Evolutionary conservation across 2,329 filamentous ascomycete species (phyloP), one percentile per base, ranked within the genome.

Genomic region (Trichoderma semiorbis): DNA sequence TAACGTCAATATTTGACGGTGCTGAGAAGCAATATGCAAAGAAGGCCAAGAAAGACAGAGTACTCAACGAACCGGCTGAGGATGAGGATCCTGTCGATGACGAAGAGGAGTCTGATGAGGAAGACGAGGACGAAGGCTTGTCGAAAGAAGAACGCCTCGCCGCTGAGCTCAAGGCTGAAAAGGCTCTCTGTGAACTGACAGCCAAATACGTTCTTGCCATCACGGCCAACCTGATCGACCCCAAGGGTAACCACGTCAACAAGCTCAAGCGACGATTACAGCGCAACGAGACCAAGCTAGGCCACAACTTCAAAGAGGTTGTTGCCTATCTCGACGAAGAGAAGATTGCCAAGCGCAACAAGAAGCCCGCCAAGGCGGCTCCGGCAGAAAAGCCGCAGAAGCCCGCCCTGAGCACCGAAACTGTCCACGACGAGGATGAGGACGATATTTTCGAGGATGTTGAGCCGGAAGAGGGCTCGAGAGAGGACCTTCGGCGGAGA

Each of bases 161-260:
- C 62, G 87, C 88, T 50, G 89, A 90, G 71, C 86, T 98, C 39
- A 86, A 95, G 72, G 90, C 94, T 0, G 96, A 98, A 81, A 92
- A 95, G 78, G 89, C 91, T 24, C 87, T 98, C 1, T 98, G 95
- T 81, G 92, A 95, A 76, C 85, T 98, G 30, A 91, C 95, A 0
- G 92, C 90, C 74, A 97, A 96, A 79, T 89, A 97, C 57, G 92
- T 98, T 47, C 88, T 97, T 55, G 92, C 91, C 14, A 90, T 97
- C 26, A 85, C 92, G 11, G 93, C 91, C 24, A 90, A 90, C 68
- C 89, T 94, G 53, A 85, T 98, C 65, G 94, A 97, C 78, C 83
- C 85, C 55, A 85, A 84, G 1, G 89, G 88, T 7, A 82, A 87
- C 12, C 83, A 88, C 34, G 87, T 87, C 10, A 90, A 89, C 34